Conservation (phyloP, 345 rosid species). For the Odontarrhena argentea region DNA sequence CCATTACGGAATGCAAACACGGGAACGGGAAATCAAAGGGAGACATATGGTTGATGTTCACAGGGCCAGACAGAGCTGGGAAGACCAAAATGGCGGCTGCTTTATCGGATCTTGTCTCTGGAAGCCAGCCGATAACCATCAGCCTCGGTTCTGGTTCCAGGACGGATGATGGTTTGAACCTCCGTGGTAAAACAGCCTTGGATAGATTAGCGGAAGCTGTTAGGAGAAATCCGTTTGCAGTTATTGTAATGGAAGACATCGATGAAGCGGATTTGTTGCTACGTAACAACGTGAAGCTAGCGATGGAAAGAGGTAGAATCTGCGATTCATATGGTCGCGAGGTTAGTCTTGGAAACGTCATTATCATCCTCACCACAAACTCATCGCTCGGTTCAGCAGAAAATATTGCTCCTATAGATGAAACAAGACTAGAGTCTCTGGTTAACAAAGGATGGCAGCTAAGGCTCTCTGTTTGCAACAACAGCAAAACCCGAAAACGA, state of each 20-base stretch:
- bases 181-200: slow-evolving; percentile 83
- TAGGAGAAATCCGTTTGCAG: slow-evolving; percentile 78
- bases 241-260: slow-evolving; percentile 79
- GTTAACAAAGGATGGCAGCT: slow-evolving; percentile 72
- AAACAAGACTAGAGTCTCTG: slow-evolving; percentile 59
- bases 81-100: slow-evolving; percentile 88
- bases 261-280: slow-evolving; percentile 79
- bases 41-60: slow-evolving; percentile 79
- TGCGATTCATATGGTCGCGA: slow-evolving; percentile 92
- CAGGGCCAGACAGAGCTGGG: slow-evolving; percentile 85
- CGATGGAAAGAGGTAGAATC: slow-evolving; percentile 90
- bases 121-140: slow-evolving; percentile 58
- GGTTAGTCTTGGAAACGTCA: slow-evolving; percentile 85
- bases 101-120: slow-evolving; percentile 62
- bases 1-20: slow-evolving; percentile 66
- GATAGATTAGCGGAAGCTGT: slow-evolving; percentile 85
- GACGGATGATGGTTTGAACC: slow-evolving; percentile 46
- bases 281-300: slow-evolving; percentile 74
- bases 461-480: slow-evolving; percentile 57
- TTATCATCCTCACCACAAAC: slow-evolving; percentile 72
- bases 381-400: slow-evolving; percentile 51
- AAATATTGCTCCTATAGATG: slow-evolving; percentile 53
- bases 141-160: slow-evolving; percentile 66
- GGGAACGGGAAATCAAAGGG: slow-evolving; percentile 69
- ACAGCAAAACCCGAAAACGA: slow-evolving; percentile 59